Percentiles rank a stretch among this genome's conserved stretches.
Conservation (phyloP, 768 basidiomycete species). For the Strobilomyces dryophilus region DNA sequence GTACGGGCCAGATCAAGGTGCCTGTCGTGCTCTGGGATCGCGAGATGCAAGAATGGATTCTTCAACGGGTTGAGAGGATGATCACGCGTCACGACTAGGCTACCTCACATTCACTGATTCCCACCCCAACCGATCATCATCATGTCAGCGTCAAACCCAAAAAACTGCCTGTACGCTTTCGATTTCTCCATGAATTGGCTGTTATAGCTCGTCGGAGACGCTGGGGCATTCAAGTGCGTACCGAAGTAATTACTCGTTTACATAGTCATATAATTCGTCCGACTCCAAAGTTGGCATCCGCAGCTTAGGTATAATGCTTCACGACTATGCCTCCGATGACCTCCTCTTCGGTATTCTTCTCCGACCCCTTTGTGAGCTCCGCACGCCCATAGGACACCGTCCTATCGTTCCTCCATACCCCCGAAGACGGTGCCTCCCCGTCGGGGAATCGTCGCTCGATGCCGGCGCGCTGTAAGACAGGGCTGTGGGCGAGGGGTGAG, state of each 20-base stretch:
- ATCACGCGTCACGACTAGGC: not conserved
- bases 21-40: conserved; percentile 16
- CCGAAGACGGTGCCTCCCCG: conserved; percentile 43
- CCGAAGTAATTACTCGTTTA: too few relatives aligned
- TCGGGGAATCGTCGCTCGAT: conserved; percentile 35
- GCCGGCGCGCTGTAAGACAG: conserved; percentile 43
- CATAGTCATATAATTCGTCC: too few relatives aligned
- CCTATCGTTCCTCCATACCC: conserved; percentile 46
- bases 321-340: conserved; percentile 37
- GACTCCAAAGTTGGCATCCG: too few relatives aligned
- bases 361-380: conserved; percentile 35
- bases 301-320: conserved; percentile 47
- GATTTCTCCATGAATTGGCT: too few relatives aligned
- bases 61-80: conserved; percentile 5
- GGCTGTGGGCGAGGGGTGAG: conserved; percentile 41
- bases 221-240: too few relatives aligned
- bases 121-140: too few relatives aligned
- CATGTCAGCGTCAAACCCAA: too few relatives aligned
- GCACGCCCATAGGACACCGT: conserved; percentile 49
- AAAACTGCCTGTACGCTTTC: too few relatives aligned
- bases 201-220: too few relatives aligned
- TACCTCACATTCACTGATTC: too few relatives aligned
- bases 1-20: conserved; percentile 17
- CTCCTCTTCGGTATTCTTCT: conserved; percentile 50
- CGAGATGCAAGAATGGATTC: conserved; percentile 14